Evolutionary conservation across 331 rosid genomes (phyloP).

Genomic region (Quercus tomentella): DNA sequence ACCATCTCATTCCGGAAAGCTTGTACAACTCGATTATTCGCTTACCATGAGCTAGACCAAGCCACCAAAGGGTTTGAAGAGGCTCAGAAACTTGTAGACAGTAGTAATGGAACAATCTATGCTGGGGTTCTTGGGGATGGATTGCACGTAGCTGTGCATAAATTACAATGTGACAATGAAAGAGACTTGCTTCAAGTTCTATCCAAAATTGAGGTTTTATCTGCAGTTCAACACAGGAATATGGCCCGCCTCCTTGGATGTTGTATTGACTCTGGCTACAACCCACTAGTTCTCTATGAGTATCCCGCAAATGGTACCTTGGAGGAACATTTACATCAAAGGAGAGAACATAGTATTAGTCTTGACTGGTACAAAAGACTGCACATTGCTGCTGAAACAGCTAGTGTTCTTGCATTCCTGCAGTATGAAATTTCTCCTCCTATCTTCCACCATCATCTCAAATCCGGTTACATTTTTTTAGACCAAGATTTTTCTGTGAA

Average conservation of each 20-base stretch:
- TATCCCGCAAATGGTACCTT: slow-evolving; percentile 71
- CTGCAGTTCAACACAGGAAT: slow-evolving; percentile 50
- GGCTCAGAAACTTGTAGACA: slow-evolving; percentile 45
- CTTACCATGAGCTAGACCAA: slow-evolving; percentile 61
- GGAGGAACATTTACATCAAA: slow-evolving; percentile 61
- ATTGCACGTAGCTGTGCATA: slow-evolving; percentile 72
- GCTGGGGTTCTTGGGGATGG: slow-evolving; percentile 74
- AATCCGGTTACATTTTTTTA: slow-evolving; percentile 58
- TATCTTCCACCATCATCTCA: slow-evolving; percentile 72
- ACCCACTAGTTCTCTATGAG: slow-evolving; percentile 68
- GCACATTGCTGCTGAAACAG: slow-evolving; percentile 72
- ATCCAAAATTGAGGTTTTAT: slow-evolving; percentile 68
- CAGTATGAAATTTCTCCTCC: slow-evolving; percentile 75
- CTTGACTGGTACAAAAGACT: slow-evolving; percentile 82
- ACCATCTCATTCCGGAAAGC: slow-evolving; percentile 51
- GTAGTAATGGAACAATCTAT: slow-evolving; percentile 49
- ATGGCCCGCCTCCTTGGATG: slow-evolving; percentile 69
- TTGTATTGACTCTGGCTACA: slow-evolving; percentile 55
- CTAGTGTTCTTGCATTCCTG: slow-evolving; percentile 62
- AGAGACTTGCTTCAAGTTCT: slow-evolving; percentile 54
- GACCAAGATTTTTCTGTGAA: slow-evolving; percentile 57
- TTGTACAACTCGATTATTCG: slow-evolving; percentile 58
- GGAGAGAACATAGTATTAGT: slow-evolving; percentile 36
- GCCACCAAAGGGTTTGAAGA: slow-evolving; percentile 71
- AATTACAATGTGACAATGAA: slow-evolving; percentile 56